Evolutionary conservation across 2,329 filamentous ascomycete genomes (phyloP), one percentile per base, ranked within the genome.

Genomic region (Scedosporium boydii): DNA sequence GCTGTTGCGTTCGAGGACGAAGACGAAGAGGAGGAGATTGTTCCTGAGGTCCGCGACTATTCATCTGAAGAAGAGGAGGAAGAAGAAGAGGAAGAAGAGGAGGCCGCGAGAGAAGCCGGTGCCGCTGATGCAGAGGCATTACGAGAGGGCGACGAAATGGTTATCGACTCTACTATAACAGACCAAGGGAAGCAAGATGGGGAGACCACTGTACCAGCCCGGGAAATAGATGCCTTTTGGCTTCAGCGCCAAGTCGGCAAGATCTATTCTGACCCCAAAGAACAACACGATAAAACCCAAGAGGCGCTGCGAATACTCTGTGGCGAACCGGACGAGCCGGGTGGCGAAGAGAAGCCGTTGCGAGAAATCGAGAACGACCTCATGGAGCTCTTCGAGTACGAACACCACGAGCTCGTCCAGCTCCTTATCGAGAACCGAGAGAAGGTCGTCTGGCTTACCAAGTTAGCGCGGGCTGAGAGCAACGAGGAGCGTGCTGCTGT

Each of bases 151-250:
- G 91, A 95, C 64, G 90, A 91, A 66, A 89, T 97, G 83, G 82
- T 97, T 41, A 86, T 98, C 64, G 90, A 96, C 70, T 87, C 87
- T 48, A 86, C 81, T 7, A 72, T 82, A 38, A 76, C 76, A 62
- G 76, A 77, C 42, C 79, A 73, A 69, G 71, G 68, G 75, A 77
- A 82, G 56, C 73, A 74, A 21, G 79, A 81, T 61, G 81, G 84
- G 60, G 83, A 84, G 63, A 84, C 86, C 58, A 78, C 83, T 27
- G 85, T 99, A 63, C 81, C 90, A 18, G 91, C 91, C 58, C 87
- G 93, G 66, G 92, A 97, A 63, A 96, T 99, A 66, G 95, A 99
- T 74, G 93, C 93, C 9, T 99, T 93, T 76, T 99, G 95, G 95
- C 76, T 99, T 64, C 95, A 98, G 75, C 85, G 95, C 66, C 90